Percentiles rank a stretch among this genome's conserved stretches.
Evolutionary conservation across 345 rosid genomes (phyloP).

Genomic region (Limnanthes douglasii): DNA sequence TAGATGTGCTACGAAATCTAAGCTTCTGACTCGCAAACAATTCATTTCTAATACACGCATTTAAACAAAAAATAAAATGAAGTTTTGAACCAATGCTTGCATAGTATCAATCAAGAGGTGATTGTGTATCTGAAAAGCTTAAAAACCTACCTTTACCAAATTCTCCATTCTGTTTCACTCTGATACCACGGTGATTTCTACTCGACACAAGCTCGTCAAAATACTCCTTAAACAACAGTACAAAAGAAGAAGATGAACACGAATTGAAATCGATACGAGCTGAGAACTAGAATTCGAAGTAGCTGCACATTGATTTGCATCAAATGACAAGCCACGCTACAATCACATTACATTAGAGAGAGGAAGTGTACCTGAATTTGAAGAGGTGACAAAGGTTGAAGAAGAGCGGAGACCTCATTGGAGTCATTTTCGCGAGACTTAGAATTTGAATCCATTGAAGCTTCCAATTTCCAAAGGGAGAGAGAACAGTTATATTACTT

Average conservation of each 20-base stretch:
- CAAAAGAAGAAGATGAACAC: neutral
- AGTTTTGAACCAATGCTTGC: no score
- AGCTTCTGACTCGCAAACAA: no score
- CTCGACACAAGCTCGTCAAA: slow-evolving; percentile 37
- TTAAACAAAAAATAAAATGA: neutral
- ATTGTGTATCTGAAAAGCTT: no score
- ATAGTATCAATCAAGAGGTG: no score
- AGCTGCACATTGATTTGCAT: neutral
- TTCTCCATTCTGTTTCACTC: slow-evolving; percentile 26
- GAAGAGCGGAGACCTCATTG: slow-evolving; percentile 43
- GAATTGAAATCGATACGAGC: neutral
- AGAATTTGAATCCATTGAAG: slow-evolving; percentile 27
- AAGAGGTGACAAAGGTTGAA: slow-evolving; percentile 34
- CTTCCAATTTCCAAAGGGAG: slow-evolving; percentile 1
- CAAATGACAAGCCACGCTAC: neutral
- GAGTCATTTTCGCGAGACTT: slow-evolving; percentile 25
- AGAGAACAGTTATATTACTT: no score
- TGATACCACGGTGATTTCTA: slow-evolving; percentile 31
- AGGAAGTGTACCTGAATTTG: slow-evolving; percentile 39
- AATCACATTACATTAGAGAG: neutral
- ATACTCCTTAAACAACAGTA: slow-evolving; percentile 36
- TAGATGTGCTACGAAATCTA: no score
- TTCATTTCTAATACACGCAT: neutral
- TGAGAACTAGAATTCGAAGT: neutral
- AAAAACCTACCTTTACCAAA: slow-evolving; percentile 44